These are phyloP conservation scores for Coemansia reversa DNA, from an alignment of 192 early-diverging fungal species.

Conservation along the genomic window DNA sequence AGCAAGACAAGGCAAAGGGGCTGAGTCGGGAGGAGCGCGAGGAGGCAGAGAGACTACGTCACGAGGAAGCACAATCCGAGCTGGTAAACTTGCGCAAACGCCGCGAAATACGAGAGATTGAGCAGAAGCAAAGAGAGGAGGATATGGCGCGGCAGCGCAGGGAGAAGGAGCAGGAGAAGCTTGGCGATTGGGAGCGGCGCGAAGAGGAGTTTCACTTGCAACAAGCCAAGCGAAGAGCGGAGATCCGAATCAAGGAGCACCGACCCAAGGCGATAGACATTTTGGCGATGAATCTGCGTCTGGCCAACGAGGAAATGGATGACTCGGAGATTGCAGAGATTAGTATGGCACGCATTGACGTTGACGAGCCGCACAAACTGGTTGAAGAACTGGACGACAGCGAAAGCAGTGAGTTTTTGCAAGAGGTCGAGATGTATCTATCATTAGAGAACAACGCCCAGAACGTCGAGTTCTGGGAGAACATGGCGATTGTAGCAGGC, in stretches of 20 bases:
- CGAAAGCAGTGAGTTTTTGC: constrained; percentile 76
- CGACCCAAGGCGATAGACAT: constrained; percentile 91
- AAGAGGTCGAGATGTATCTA: constrained; percentile 88
- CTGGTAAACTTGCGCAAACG: constrained; percentile 79
- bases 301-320: constrained; percentile 69
- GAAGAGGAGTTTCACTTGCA: constrained; percentile 93
- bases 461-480: constrained; percentile 82
- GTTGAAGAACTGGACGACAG: constrained; percentile 61
- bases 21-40: constrained; percentile 59
- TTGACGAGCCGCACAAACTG: constrained; percentile 86
- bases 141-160: constrained; percentile 73
- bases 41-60: constrained; percentile 55
- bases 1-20: constrained; percentile 73
- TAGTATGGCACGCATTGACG: constrained; percentile 64
- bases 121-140: constrained; percentile 77
- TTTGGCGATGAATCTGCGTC: constrained; percentile 82
- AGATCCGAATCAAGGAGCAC: constrained; percentile 86
- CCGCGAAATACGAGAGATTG: constrained; percentile 78
- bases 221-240: constrained; percentile 88
- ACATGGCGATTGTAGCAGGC: constrained; percentile 78
- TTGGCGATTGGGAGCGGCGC: constrained; percentile 94
- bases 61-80: constrained; percentile 69
- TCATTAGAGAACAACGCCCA: constrained; percentile 74
- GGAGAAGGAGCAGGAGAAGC: constrained; percentile 79
- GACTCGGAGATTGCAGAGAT: constrained; percentile 72